These are phyloP conservation scores for Rhizophora mangle DNA, from an alignment of 345 rosid genomes.

Conservation along the genomic window DNA sequence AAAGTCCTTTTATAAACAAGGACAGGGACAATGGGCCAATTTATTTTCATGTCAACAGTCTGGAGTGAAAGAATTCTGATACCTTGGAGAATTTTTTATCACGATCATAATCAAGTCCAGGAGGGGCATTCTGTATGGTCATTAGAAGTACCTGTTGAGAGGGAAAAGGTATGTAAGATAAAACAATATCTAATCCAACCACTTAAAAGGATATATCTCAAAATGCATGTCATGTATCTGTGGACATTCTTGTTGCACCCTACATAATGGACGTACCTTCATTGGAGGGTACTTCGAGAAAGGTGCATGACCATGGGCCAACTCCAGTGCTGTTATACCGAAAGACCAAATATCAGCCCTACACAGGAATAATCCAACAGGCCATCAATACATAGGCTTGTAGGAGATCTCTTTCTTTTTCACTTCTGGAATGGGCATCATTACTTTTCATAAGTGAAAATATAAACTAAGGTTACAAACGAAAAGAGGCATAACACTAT, in stretches of 20 bases:
- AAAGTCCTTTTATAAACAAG: conserved; percentile 5
- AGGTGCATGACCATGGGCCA: conserved; percentile 99
- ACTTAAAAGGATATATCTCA: not conserved
- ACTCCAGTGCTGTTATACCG: conserved; percentile 94
- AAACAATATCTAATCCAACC: conserved; percentile 5
- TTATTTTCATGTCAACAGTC: conserved; percentile 18
- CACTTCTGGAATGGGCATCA: conserved; percentile 1
- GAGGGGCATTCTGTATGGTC: conserved; percentile 99
- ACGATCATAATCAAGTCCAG: conserved; percentile 96
- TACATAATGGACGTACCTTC: conserved; percentile 55
- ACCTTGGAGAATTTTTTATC: conserved; percentile 99
- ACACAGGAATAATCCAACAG: conserved; percentile 21
- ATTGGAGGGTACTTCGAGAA: conserved; percentile 98
- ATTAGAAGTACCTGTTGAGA: conserved; percentile 76
- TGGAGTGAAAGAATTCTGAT: conserved; percentile 65
- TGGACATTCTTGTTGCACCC: not conserved
- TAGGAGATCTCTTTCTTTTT: conserved; percentile 1
- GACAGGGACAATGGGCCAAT: conserved; percentile 6
- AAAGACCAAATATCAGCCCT: conserved; percentile 99
- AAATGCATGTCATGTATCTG: not conserved
- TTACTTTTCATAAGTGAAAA: not conserved
- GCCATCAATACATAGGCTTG: conserved; percentile 25
- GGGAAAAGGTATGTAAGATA: not conserved
- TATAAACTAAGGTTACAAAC: not conserved
- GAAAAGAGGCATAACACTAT: not conserved